A percentile compares a stretch with the other conserved stretches of the same genome.
These are phyloP conservation scores for Lipomyces sp. DNA, from an alignment of 805 yeast species.

Conservation along the genomic window DNA sequence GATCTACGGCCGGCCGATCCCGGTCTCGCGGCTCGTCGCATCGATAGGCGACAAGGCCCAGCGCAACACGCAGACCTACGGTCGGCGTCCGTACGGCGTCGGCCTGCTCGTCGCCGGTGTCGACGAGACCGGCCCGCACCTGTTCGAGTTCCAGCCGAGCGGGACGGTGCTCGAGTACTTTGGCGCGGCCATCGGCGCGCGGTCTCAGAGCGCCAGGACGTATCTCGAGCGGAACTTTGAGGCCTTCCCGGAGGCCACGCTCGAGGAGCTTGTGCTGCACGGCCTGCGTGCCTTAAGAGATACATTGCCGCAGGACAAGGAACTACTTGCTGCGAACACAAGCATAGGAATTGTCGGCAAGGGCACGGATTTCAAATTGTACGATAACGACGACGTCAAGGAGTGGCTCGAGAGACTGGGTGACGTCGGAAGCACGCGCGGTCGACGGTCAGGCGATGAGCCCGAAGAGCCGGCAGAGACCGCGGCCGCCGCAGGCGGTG, in stretches of 20 bases:
- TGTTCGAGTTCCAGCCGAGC: constrained; percentile 92
- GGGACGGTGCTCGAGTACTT: constrained; percentile 88
- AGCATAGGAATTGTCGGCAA: constrained; percentile 91
- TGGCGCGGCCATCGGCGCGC: constrained; percentile 96
- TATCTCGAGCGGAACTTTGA: constrained; percentile 85
- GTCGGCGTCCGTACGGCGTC: constrained; percentile 97
- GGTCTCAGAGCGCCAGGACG: constrained; percentile 98
- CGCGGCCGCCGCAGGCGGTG: constrained; percentile 7
- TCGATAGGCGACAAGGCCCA: constrained; percentile 96
- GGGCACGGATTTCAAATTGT: constrained; percentile 66
- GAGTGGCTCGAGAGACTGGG: constrained; percentile 76
- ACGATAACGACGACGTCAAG: constrained; percentile 83
- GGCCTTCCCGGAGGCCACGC: constrained; percentile 54
- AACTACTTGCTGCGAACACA: constrained; percentile 76
- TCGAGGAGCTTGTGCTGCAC: constrained; percentile 74
- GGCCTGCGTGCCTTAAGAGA: constrained; percentile 91
- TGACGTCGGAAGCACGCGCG: constrained; percentile 26
- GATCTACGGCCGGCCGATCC: constrained; percentile 81
- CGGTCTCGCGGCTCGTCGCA: constrained; percentile 76
- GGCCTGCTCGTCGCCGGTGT: constrained; percentile 86
- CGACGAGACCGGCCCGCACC: constrained; percentile 92
- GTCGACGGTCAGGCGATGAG: constrained; percentile 14
- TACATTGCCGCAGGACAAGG: constrained; percentile 91
- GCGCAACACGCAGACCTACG: constrained; percentile 91
- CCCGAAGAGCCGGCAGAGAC: constrained; percentile 4